Evolutionary conservation across 2,329 filamentous ascomycete species (phyloP).

Genomic region (Escovopsis sp.): DNA sequence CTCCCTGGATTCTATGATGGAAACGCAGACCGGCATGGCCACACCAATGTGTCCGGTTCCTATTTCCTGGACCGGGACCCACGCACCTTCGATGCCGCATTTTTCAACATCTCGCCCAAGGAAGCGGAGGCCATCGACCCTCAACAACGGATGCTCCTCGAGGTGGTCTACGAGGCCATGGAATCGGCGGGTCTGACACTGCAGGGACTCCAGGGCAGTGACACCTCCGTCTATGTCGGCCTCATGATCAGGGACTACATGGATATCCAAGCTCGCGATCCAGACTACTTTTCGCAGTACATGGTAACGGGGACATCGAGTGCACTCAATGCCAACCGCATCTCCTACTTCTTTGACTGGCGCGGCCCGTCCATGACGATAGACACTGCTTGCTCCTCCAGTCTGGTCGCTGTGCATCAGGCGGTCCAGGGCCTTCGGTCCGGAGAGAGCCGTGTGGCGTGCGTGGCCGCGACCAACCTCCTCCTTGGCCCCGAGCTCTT

Average conservation of each 20-base stretch:
- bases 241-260: conserved; percentile 9
- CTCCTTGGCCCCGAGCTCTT: conserved; percentile 17
- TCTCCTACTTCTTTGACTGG: conserved; percentile 2
- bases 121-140: conserved; percentile 27
- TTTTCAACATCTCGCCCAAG: conserved; percentile 24
- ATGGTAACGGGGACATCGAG: conserved; percentile 14
- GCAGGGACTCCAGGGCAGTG: conserved; percentile 9
- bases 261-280: conserved; percentile 5
- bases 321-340: conserved; percentile 16
- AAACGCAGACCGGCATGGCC: conserved; percentile 17
- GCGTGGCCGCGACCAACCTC: conserved; percentile 17
- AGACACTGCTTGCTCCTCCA: conserved; percentile 21
- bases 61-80: conserved; percentile 25
- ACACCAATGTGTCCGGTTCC: conserved; percentile 4
- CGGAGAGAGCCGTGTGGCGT: conserved; percentile 11
- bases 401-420: conserved; percentile 4
- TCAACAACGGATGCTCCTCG: conserved; percentile 25
- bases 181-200: conserved; percentile 19
- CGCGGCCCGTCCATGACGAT: conserved; percentile 15
- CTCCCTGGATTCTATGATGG: conserved; percentile 9
- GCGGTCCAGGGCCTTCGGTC: conserved; percentile 18
- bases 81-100: conserved; percentile 17
- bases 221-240: conserved; percentile 13
- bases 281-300: conserved; percentile 4
- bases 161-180: conserved; percentile 25